phyloP scores from a whole-genome alignment of 805 yeast genomes.

The Zygoascus ofunaensis region DNA sequence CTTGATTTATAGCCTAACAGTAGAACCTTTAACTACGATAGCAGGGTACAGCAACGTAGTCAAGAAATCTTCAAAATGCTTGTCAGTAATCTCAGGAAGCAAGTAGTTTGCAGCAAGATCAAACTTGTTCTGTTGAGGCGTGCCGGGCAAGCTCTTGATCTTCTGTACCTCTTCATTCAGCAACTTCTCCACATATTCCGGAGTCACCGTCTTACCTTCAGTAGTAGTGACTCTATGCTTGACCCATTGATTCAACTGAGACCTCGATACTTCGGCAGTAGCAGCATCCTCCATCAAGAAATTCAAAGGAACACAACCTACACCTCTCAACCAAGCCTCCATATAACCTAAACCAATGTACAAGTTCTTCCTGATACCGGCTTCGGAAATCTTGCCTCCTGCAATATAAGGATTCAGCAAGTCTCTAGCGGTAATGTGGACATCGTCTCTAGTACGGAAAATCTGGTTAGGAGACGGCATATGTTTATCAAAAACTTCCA shows the following conservation, averaged over 20 bases:
- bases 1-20: conserved; percentile 3
- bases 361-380: conserved; percentile 55
- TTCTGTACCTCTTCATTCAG: conserved; percentile 49
- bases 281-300: conserved; percentile 74
- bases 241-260: conserved; percentile 69
- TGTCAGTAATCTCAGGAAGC: conserved; percentile 56
- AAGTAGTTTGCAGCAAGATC: conserved; percentile 49
- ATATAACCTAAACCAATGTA: conserved; percentile 58
- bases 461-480: conserved; percentile 72
- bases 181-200: conserved; percentile 40
- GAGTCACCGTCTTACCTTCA: conserved; percentile 45
- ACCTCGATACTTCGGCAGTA: conserved; percentile 68
- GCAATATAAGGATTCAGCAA: conserved; percentile 53
- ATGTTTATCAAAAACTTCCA: conserved; percentile 60
- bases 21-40: conserved; percentile 7
- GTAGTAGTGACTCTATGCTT: conserved; percentile 50
- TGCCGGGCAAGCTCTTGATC: conserved; percentile 34
- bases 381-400: conserved; percentile 52
- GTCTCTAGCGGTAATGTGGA: conserved; percentile 46
- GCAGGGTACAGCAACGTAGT: conserved; percentile 48
- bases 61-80: conserved; percentile 54
- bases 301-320: conserved; percentile 68
- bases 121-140: conserved; percentile 41
- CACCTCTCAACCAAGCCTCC: conserved; percentile 66
- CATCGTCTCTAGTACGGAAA: conserved; percentile 42